phyloP scores from a whole-genome alignment of 2,329 filamentous ascomycete species.

The Triangularia setosa region DNA sequence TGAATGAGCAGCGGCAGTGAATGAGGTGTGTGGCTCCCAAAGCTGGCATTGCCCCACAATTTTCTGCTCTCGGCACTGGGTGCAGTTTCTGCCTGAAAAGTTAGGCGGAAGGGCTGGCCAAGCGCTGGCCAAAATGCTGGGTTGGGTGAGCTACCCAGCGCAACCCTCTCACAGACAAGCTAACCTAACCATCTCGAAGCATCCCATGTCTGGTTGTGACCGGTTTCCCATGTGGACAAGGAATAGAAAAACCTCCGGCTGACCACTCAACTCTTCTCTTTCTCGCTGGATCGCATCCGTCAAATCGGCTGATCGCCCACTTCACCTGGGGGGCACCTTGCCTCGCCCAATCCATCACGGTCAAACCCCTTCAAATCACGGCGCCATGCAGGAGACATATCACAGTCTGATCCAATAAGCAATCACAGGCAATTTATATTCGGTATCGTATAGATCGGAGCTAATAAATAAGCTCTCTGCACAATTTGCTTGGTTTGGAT shows the following conservation, averaged over 20 bases:
- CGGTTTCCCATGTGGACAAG: neutral
- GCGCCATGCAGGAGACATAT: neutral
- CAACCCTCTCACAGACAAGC: neutral
- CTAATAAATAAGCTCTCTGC: neutral
- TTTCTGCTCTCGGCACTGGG: neutral
- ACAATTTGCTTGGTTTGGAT: neutral
- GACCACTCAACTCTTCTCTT: neutral
- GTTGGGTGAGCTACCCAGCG: neutral
- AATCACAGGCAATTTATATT: neutral
- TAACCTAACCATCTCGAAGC: neutral
- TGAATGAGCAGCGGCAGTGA: neutral
- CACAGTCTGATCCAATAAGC: neutral
- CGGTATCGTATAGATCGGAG: neutral
- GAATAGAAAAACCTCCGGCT: slow-evolving; percentile 2
- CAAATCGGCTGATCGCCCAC: slow-evolving; percentile 16
- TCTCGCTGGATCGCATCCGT: neutral
- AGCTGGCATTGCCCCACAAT: neutral
- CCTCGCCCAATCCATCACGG: neutral
- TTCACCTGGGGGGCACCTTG: neutral
- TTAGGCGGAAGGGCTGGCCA: neutral
- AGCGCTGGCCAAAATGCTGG: neutral
- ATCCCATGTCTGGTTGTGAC: neutral
- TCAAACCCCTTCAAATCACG: neutral
- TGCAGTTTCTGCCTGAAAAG: neutral
- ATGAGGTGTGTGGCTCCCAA: neutral